Conservation (phyloP, 306 rosid species). For the Vigna nakashimae region DNA sequence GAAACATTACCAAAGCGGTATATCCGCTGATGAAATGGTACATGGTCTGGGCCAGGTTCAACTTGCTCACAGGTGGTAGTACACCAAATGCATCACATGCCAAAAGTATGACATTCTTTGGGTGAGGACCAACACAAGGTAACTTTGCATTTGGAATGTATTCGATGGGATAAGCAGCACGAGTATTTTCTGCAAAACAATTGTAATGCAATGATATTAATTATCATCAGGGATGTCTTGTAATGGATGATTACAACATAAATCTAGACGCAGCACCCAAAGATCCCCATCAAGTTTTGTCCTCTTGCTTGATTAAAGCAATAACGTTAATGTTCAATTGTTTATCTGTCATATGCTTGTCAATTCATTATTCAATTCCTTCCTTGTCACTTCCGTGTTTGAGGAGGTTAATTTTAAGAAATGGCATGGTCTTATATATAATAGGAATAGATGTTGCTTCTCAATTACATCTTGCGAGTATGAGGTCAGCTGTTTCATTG, state of each 20-base stretch:
- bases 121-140: constrained; percentile 94
- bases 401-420: neutral
- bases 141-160: constrained; percentile 90
- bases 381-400: constrained; percentile 31
- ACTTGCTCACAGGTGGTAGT: constrained; percentile 92
- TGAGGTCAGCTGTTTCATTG: constrained; percentile 32
- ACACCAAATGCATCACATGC: constrained; percentile 97
- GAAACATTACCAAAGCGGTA: constrained; percentile 80
- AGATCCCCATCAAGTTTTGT: constrained; percentile 7
- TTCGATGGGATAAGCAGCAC: constrained; percentile 93
- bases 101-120: constrained; percentile 85
- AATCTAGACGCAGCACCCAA: constrained; percentile 8
- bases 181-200: constrained; percentile 72
- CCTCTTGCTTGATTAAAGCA: constrained; percentile 26
- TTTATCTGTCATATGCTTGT: constrained; percentile 12
- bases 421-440: constrained; percentile 5
- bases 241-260: constrained; percentile 17
- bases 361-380: constrained; percentile 28
- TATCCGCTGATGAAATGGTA: constrained; percentile 97
- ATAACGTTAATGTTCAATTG: constrained; percentile 22
- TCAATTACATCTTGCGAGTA: constrained; percentile 21
- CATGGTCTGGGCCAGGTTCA: constrained; percentile 90
- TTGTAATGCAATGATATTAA: neutral
- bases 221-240: neutral
- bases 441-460: constrained; percentile 26